Evolutionary conservation across 2,329 filamentous ascomycete genomes (phyloP).

Genomic region (Calonectria ilicicola): DNA sequence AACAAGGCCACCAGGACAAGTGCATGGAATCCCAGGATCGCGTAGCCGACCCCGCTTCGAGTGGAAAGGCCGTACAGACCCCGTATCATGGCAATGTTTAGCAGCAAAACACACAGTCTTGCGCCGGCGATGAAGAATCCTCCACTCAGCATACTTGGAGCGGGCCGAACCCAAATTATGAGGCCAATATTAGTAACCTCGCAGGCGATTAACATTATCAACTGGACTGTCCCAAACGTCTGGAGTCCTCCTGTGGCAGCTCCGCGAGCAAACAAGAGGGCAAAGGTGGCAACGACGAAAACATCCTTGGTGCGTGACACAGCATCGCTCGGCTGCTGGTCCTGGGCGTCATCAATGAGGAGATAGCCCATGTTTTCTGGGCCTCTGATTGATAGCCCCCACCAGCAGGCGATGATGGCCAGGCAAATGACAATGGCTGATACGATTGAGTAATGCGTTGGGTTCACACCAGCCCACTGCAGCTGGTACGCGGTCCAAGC

Average conservation of each 20-base stretch:
- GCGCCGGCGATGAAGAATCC: conserved; percentile 8
- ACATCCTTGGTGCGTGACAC: conserved; percentile 60
- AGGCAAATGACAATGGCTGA: conserved; percentile 33
- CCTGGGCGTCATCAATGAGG: conserved; percentile 68
- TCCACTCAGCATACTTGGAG: conserved; percentile 47
- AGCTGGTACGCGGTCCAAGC: conserved; percentile 81
- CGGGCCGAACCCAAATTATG: conserved; percentile 69
- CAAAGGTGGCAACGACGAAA: conserved; percentile 46
- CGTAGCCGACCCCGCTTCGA: conserved; percentile 78
- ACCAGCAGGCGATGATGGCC: conserved; percentile 42
- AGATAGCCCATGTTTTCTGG: conserved; percentile 33
- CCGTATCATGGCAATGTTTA: conserved; percentile 61
- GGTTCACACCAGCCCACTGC: conserved; percentile 26
- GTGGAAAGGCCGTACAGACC: conserved; percentile 71
- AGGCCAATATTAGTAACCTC: conserved; percentile 22
- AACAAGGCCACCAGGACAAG: conserved; percentile 56
- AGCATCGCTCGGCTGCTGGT: conserved; percentile 68
- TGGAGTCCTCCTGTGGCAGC: conserved; percentile 30
- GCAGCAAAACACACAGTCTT: conserved; percentile 31
- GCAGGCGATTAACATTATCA: conserved; percentile 21
- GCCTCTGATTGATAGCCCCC: conserved; percentile 42
- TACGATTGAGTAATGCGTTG: conserved; percentile 50
- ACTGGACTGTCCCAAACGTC: conserved; percentile 1
- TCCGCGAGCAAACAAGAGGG: conserved; percentile 28
- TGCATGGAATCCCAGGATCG: conserved; percentile 74